These are phyloP conservation scores for Castanea sativa DNA, from an alignment of 306 rosid genomes.

Conservation along the genomic window DNA sequence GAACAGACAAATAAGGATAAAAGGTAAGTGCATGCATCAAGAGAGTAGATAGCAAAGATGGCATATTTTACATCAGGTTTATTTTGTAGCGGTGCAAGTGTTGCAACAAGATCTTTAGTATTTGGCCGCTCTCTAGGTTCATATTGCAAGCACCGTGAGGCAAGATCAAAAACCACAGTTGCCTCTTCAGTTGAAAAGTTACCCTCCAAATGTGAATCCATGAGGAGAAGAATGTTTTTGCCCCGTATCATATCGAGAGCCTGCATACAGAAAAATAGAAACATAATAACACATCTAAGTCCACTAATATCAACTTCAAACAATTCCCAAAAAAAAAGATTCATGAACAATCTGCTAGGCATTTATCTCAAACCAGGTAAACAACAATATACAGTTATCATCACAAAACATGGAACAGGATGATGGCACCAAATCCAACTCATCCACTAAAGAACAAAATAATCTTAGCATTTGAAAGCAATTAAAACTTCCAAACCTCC, in stretches of 20 bases:
- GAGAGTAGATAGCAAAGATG: not conserved
- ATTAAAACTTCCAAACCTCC: not conserved
- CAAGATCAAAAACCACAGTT: constrained; percentile 71
- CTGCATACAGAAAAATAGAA: constrained; percentile 31
- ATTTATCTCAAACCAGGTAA: too few relatives aligned
- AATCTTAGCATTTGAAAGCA: not conserved
- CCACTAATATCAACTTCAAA: not conserved
- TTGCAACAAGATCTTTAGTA: constrained; percentile 53
- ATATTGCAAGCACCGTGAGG: constrained; percentile 69
- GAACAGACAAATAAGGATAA: not conserved
- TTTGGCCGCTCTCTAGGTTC: constrained; percentile 80
- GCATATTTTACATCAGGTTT: constrained; percentile 52
- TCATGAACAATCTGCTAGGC: not conserved
- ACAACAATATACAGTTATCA: too few relatives aligned
- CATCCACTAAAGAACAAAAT: not conserved
- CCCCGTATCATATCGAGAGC: constrained; percentile 84
- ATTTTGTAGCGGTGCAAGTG: constrained; percentile 55
- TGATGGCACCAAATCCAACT: not conserved
- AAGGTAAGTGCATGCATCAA: not conserved
- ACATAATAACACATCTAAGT: not conserved
- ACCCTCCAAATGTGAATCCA: constrained; percentile 92
- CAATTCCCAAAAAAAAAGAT: not conserved
- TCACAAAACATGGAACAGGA: too few relatives aligned
- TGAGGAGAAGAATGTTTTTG: constrained; percentile 59
- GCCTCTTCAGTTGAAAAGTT: constrained; percentile 74